A percentile compares a stretch with the other conserved stretches of the same genome.
These are phyloP conservation scores for Chytriomyces sp. DNA, from an alignment of 192 early-diverging fungal species.

Conservation along the genomic window DNA sequence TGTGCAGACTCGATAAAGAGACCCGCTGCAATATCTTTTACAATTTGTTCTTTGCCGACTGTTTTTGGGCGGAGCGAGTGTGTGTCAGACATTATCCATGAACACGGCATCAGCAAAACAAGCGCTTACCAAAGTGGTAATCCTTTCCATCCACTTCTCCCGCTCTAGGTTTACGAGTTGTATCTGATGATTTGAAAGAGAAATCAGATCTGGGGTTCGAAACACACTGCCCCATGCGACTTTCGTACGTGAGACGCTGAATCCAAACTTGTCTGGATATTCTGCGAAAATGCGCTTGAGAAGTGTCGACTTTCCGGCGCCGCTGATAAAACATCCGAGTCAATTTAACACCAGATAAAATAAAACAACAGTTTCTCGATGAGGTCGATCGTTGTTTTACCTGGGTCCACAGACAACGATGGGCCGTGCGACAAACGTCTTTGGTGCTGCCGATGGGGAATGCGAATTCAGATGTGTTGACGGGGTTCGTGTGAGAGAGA, in stretches of 20 bases:
- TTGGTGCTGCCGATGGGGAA: neutral
- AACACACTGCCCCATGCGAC: neutral
- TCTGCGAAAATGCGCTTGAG: conserved; percentile 86
- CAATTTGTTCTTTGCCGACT: conserved; percentile 69
- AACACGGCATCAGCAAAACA: neutral
- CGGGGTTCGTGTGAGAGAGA: neutral
- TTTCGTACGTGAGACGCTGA: conserved; percentile 83
- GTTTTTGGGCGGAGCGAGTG: neutral
- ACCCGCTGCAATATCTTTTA: conserved; percentile 64
- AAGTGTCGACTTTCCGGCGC: conserved; percentile 93
- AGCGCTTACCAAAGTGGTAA: conserved; percentile 74
- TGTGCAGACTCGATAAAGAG: conserved; percentile 92
- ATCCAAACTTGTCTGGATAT: conserved; percentile 83
- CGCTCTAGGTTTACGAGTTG: conserved; percentile 83
- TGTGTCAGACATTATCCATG: neutral
- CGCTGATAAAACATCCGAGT: conserved; percentile 37
- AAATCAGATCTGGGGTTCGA: neutral
- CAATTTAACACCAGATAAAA: too few relatives aligned
- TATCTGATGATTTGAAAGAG: conserved; percentile 58
- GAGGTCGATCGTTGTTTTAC: neutral
- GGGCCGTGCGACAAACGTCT: conserved; percentile 38
- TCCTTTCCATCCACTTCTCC: conserved; percentile 81
- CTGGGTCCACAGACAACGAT: conserved; percentile 52
- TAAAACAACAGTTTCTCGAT: too few relatives aligned
- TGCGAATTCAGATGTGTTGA: neutral